phyloP scores from a whole-genome alignment of 208 protist species.

The Leptomonas pyrrhocoris region DNA sequence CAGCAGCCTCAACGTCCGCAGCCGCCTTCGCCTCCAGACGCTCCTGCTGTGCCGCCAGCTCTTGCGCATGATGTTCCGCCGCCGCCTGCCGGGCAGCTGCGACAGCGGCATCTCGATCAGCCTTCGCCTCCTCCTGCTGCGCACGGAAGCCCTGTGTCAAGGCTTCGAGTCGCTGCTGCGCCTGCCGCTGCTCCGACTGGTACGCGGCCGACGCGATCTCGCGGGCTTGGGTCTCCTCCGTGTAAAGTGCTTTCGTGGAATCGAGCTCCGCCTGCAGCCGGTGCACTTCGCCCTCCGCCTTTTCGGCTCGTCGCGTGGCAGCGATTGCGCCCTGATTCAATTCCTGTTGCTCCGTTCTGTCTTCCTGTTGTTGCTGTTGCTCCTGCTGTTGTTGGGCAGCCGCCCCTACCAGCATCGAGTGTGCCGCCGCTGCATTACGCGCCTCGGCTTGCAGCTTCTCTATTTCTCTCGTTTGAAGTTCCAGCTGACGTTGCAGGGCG shows the following conservation, averaged over 20 bases:
- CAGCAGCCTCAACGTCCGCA: not conserved
- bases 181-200: conserved; percentile 9
- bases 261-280: conserved; percentile 7
- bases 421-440: not conserved
- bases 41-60: conserved; percentile 21
- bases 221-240: conserved; percentile 2
- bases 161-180: conserved; percentile 14
- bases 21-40: conserved; percentile 7
- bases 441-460: not conserved
- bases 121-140: conserved; percentile 8
- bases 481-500: conserved; percentile 17
- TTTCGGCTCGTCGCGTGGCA: conserved; percentile 7
- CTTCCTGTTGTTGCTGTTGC: not conserved
- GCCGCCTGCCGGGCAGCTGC: conserved; percentile 5
- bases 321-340: not conserved
- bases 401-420: not conserved
- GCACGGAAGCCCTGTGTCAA: not conserved
- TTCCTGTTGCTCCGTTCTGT: not conserved
- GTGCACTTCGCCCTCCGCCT: not conserved
- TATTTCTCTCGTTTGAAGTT: not conserved
- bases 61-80: conserved; percentile 29
- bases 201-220: not conserved
- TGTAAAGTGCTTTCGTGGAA: conserved; percentile 2
- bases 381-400: not conserved
- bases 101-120: conserved; percentile 1